Evolutionary conservation across 345 rosid genomes (phyloP).

Genomic region (Citrus maxima): DNA sequence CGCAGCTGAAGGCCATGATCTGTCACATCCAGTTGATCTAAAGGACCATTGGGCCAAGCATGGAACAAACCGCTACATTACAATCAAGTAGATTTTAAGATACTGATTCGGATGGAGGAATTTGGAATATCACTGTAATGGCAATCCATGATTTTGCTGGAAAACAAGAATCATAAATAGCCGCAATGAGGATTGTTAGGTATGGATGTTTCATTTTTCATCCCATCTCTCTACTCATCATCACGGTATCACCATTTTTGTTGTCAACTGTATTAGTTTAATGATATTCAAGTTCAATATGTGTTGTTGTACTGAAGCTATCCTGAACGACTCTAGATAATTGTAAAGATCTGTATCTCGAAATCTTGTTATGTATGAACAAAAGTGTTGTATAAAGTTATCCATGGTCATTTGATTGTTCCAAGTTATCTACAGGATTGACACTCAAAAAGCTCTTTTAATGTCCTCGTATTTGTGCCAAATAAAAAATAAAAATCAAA

Average conservation of each 20-base stretch:
- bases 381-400: background rate
- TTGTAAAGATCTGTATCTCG: slow-evolving; percentile 8
- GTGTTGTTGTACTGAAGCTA: background rate
- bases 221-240: background rate
- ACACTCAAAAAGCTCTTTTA: too few species aligned
- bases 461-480: too few species aligned
- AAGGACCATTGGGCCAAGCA: slow-evolving; percentile 84
- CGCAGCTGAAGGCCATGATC: slow-evolving; percentile 72
- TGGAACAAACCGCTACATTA: slow-evolving; percentile 59
- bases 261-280: slow-evolving; percentile 1
- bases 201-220: background rate
- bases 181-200: background rate
- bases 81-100: slow-evolving; percentile 33
- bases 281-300: background rate
- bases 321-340: slow-evolving; percentile 1
- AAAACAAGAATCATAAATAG: background rate
- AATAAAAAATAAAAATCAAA: too few species aligned
- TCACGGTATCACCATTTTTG: background rate
- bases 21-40: slow-evolving; percentile 66
- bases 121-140: background rate
- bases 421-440: too few species aligned
- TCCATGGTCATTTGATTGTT: too few species aligned
- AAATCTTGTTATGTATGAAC: background rate
- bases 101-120: background rate
- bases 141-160: slow-evolving; percentile 3